phyloP scores from a whole-genome alignment of 768 basidiomycete species.

The Scleroderma bovista region DNA sequence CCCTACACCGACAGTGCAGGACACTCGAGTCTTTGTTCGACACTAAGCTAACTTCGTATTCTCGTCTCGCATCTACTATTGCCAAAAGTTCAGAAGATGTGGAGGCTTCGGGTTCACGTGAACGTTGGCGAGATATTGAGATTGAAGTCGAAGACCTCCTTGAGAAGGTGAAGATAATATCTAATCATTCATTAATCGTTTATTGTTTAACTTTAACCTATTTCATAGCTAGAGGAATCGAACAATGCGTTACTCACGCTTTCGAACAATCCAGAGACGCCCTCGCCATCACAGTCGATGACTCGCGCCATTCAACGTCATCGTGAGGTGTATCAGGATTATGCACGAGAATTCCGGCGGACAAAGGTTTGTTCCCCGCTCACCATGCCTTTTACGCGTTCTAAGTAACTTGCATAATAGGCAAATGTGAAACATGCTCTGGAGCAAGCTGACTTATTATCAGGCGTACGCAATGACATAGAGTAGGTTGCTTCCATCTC shows the following conservation, averaged over 20 bases:
- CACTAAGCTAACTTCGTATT: conserved; percentile 84
- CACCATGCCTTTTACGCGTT: background rate
- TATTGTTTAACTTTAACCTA: conserved; percentile 9
- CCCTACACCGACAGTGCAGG: conserved; percentile 85
- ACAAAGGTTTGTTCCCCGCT: conserved; percentile 57
- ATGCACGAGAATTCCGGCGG: conserved; percentile 74
- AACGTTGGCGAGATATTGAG: conserved; percentile 81
- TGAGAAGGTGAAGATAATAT: conserved; percentile 57
- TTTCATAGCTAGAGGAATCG: conserved; percentile 71
- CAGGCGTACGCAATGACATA: conserved; percentile 92
- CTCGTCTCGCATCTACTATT: conserved; percentile 72
- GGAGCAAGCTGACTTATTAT: conserved; percentile 82
- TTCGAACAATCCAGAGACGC: conserved; percentile 55
- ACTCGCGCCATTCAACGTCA: conserved; percentile 87
- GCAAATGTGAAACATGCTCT: conserved; percentile 76
- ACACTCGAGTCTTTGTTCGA: conserved; percentile 93
- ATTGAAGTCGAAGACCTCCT: conserved; percentile 80
- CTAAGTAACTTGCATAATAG: conserved; percentile 32
- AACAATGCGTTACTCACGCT: conserved; percentile 73
- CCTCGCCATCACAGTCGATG: conserved; percentile 75
- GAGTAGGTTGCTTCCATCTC: conserved; percentile 50
- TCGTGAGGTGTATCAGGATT: conserved; percentile 84
- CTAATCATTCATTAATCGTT: no score
- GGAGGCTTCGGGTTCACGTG: conserved; percentile 63
- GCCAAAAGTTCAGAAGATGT: conserved; percentile 51